A percentile compares a stretch with the other conserved stretches of the same genome.
Conservation (phyloP, 148 eudicot genomes). For the Heliamphora exappendiculata region DNA sequence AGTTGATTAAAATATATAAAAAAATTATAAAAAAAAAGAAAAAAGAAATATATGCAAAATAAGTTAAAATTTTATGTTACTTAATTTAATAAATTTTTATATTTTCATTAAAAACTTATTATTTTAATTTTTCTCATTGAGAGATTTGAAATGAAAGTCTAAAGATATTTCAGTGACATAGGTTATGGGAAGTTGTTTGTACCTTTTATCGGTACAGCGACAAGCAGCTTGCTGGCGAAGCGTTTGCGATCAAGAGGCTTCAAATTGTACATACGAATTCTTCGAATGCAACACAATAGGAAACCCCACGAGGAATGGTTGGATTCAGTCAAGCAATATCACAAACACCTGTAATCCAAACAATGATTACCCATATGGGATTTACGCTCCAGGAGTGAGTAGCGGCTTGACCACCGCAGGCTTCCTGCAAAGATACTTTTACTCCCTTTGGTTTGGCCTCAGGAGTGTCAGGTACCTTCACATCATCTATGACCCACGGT, state of each 20-base stretch:
- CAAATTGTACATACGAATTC: conserved; percentile 30
- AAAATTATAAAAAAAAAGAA: too few species aligned
- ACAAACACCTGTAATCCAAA: conserved; percentile 34
- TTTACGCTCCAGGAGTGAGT: conserved; percentile 46
- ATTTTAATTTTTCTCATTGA: too few species aligned
- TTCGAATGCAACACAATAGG: conserved; percentile 41
- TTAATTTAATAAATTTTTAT: too few species aligned
- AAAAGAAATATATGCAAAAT: too few species aligned
- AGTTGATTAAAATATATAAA: too few species aligned
- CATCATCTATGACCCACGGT: too few species aligned
- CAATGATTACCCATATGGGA: conserved; percentile 44
- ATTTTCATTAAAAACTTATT: too few species aligned
- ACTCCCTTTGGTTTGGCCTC: conserved; percentile 81
- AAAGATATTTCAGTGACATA: too few species aligned
- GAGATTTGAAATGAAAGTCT: too few species aligned
- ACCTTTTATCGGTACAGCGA: conserved; percentile 61
- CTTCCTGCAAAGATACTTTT: conserved; percentile 53
- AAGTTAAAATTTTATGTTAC: too few species aligned
- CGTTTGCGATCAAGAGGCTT: conserved; percentile 26
- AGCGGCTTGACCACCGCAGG: conserved; percentile 29
- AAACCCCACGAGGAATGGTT: conserved; percentile 30
- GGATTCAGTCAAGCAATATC: conserved; percentile 53
- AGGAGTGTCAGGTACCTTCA: conserved; percentile 68
- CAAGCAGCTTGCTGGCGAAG: conserved; percentile 63
- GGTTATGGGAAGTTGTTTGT: conserved; percentile 74